These are phyloP conservation scores for Globisporangium uncinulatum DNA, from an alignment of 352 stramenopile genomes.

Conservation along the genomic window DNA sequence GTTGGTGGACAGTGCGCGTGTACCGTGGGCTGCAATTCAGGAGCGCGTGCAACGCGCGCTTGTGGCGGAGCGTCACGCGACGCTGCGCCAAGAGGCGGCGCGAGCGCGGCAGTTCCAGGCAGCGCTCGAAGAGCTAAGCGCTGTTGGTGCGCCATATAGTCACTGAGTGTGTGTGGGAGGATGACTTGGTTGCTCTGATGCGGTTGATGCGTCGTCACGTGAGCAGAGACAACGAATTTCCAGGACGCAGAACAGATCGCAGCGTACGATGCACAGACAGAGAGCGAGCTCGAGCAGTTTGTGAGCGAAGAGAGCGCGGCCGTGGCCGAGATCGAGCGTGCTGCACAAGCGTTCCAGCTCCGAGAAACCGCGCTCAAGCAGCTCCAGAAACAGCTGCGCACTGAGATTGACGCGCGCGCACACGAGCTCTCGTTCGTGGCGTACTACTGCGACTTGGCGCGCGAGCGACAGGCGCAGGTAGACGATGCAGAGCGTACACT, in stretches of 20 bases:
- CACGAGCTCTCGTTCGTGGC: slow-evolving; percentile 27
- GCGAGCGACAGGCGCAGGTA: slow-evolving; percentile 26
- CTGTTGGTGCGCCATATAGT: slow-evolving; percentile 28
- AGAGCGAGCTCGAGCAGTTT: slow-evolving; percentile 25
- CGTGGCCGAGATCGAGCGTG: slow-evolving; percentile 19
- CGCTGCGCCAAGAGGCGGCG: slow-evolving; percentile 30
- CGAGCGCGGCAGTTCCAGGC: slow-evolving; percentile 27
- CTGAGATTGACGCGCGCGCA: slow-evolving; percentile 24
- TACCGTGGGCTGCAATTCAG: slow-evolving; percentile 16
- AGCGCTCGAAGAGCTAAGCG: slow-evolving; percentile 20
- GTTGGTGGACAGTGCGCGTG: neutral
- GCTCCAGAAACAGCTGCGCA: slow-evolving; percentile 39
- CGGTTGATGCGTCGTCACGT: neutral
- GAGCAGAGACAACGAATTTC: slow-evolving; percentile 20
- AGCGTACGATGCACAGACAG: slow-evolving; percentile 23
- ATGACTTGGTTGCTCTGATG: neutral
- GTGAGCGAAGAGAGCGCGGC: slow-evolving; percentile 18
- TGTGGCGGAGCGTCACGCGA: slow-evolving; percentile 29
- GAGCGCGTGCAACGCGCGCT: slow-evolving; percentile 27
- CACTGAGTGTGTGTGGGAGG: neutral
- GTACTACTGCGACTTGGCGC: slow-evolving; percentile 30
- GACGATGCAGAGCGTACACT: slow-evolving; percentile 39
- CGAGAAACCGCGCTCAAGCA: slow-evolving; percentile 41
- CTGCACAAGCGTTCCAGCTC: slow-evolving; percentile 28
- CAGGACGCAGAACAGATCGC: slow-evolving; percentile 19